Evolutionary conservation across 2,329 filamentous ascomycete species (phyloP).

Genomic region (Tolypocladium nubicola): DNA sequence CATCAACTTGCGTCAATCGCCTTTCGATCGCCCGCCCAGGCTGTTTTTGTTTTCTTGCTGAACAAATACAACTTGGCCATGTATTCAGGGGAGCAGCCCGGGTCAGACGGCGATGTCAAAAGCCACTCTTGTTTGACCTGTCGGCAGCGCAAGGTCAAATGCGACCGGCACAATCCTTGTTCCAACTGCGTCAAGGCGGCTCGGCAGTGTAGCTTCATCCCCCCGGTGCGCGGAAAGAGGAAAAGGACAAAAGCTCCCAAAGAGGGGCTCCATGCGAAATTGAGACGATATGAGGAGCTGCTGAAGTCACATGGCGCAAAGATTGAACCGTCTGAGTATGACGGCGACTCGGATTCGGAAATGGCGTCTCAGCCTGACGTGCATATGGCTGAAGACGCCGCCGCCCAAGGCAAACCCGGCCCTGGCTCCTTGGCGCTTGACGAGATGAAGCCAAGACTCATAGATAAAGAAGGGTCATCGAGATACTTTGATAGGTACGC

Average conservation of each 20-base stretch:
- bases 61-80: not conserved
- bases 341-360: not conserved
- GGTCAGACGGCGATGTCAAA: not conserved
- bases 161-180: not conserved
- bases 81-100: not conserved
- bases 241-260: not conserved
- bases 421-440: not conserved
- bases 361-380: not conserved
- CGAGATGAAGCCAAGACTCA: not conserved
- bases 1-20: not conserved
- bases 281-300: not conserved
- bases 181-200: not conserved
- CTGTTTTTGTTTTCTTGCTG: not conserved
- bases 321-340: not conserved
- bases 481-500: not conserved
- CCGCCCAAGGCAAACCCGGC: not conserved
- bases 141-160: not conserved
- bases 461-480: not conserved
- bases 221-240: not conserved
- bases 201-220: not conserved
- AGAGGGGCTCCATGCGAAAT: not conserved
- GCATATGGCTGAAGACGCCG: not conserved
- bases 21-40: not conserved
- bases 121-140: not conserved
- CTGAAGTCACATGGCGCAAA: not conserved